Conservation (phyloP, 768 basidiomycete genomes). For the Naganishia onofrii region DNA sequence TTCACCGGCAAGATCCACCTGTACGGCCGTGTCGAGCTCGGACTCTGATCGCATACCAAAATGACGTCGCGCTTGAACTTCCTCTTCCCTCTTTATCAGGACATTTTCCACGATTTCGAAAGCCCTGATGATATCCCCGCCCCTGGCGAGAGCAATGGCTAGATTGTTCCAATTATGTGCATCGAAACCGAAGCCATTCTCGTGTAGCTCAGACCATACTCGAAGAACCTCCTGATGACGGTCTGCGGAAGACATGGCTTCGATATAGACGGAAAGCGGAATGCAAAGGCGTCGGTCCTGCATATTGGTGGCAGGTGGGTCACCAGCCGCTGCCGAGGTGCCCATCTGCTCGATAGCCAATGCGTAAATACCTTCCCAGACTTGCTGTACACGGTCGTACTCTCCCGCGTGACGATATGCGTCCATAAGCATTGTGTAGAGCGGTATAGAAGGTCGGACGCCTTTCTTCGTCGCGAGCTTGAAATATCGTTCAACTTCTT, state of each 20-base stretch:
- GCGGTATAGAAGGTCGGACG: slow-evolving; percentile 61
- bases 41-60: neutral
- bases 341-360: slow-evolving; percentile 54
- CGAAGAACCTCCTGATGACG: slow-evolving; percentile 62
- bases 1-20: neutral
- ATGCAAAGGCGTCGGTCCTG: slow-evolving; percentile 59
- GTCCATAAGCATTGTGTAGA: slow-evolving; percentile 67
- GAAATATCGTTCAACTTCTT: slow-evolving; percentile 38
- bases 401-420: slow-evolving; percentile 66
- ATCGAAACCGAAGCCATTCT: slow-evolving; percentile 72
- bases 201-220: slow-evolving; percentile 66
- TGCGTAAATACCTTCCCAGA: slow-evolving; percentile 69
- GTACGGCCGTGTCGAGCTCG: neutral
- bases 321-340: slow-evolving; percentile 32
- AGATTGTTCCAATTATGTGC: slow-evolving; percentile 91
- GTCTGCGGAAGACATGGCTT: slow-evolving; percentile 66
- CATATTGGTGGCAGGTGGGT: neutral
- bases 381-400: slow-evolving; percentile 58
- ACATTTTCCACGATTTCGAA: slow-evolving; percentile 78
- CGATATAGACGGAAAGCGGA: slow-evolving; percentile 78
- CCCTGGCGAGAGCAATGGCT: slow-evolving; percentile 69
- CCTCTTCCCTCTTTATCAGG: slow-evolving; percentile 56
- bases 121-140: slow-evolving; percentile 75
- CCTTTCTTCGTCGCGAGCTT: slow-evolving; percentile 49
- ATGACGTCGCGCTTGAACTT: neutral